These are phyloP conservation scores for Orbilia brochopaga DNA, from an alignment of 2,329 filamentous ascomycete genomes.

Conservation along the genomic window DNA sequence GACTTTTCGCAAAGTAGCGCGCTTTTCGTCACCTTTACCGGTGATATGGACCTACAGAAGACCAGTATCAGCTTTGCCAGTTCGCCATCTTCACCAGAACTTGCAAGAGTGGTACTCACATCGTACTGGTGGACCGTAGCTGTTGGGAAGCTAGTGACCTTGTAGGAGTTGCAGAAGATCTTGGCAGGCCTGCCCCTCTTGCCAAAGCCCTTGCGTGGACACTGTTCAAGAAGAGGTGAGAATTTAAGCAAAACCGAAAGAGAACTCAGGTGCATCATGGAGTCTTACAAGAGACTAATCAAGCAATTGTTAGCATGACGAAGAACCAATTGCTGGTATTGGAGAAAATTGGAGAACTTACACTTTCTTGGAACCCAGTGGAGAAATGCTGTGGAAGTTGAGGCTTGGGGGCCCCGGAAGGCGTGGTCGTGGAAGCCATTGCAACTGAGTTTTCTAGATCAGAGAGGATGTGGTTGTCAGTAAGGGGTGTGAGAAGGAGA, in stretches of 20 bases:
- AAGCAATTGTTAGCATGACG: slow-evolving; percentile 14
- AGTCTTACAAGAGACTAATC: slow-evolving; percentile 37
- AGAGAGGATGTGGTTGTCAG: background rate
- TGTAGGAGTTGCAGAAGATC: slow-evolving; percentile 74
- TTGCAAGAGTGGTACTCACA: slow-evolving; percentile 63
- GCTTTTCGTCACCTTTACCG: slow-evolving; percentile 68
- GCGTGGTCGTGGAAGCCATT: slow-evolving; percentile 23
- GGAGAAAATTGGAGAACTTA: slow-evolving; percentile 11
- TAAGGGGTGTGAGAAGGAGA: background rate
- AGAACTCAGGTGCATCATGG: slow-evolving; percentile 55
- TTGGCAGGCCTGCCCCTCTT: slow-evolving; percentile 59
- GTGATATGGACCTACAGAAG: slow-evolving; percentile 34
- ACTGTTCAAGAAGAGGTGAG: slow-evolving; percentile 8
- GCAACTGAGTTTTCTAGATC: slow-evolving; percentile 4
- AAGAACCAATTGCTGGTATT: background rate
- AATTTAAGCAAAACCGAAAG: slow-evolving; percentile 50
- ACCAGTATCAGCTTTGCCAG: slow-evolving; percentile 25
- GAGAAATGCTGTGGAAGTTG: slow-evolving; percentile 22
- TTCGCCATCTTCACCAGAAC: background rate
- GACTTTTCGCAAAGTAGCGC: slow-evolving; percentile 73
- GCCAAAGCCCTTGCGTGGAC: slow-evolving; percentile 65
- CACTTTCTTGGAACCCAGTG: slow-evolving; percentile 20
- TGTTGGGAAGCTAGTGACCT: slow-evolving; percentile 67
- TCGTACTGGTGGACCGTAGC: slow-evolving; percentile 81
- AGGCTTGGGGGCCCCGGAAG: slow-evolving; percentile 26